Conservation (phyloP, 306 rosid species). For the Cucurbita maxima region DNA sequence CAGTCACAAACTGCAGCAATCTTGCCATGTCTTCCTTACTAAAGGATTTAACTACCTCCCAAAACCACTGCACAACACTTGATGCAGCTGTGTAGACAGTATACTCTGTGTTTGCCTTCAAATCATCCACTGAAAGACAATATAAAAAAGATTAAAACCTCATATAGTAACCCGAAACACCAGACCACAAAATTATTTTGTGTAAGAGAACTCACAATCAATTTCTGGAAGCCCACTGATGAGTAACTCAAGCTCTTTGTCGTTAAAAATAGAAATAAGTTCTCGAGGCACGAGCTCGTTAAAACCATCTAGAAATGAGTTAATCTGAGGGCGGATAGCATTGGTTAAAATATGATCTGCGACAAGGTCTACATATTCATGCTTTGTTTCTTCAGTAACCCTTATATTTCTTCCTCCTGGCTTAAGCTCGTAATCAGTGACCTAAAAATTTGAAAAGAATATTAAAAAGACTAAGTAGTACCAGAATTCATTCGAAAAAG, state of each 20-base stretch:
- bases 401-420: conserved; percentile 96
- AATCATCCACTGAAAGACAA: conserved; percentile 77
- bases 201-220: conserved; percentile 55
- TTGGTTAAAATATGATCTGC: conserved; percentile 90
- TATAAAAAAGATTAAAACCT: conserved; percentile 7
- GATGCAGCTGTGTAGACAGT: conserved; percentile 90
- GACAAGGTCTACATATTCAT: conserved; percentile 95
- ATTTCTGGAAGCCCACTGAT: conserved; percentile 99
- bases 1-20: conserved; percentile 95
- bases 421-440: conserved; percentile 96
- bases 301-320: conserved; percentile 78
- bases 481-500: not conserved
- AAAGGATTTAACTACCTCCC: conserved; percentile 86
- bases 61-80: conserved; percentile 85
- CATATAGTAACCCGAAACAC: conserved; percentile 9
- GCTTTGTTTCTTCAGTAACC: conserved; percentile 96
- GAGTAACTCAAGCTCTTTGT: conserved; percentile 95
- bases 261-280: conserved; percentile 82
- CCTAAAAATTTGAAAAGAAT: conserved; percentile 26
- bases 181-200: not conserved
- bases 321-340: conserved; percentile 93
- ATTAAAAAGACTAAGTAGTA: not conserved
- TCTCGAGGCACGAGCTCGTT: conserved; percentile 64
- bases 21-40: conserved; percentile 99
- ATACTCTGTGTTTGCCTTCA: conserved; percentile 79